Evolutionary conservation across 139 green algal species (phyloP).

Genomic region (Coelastrella sp.): DNA sequence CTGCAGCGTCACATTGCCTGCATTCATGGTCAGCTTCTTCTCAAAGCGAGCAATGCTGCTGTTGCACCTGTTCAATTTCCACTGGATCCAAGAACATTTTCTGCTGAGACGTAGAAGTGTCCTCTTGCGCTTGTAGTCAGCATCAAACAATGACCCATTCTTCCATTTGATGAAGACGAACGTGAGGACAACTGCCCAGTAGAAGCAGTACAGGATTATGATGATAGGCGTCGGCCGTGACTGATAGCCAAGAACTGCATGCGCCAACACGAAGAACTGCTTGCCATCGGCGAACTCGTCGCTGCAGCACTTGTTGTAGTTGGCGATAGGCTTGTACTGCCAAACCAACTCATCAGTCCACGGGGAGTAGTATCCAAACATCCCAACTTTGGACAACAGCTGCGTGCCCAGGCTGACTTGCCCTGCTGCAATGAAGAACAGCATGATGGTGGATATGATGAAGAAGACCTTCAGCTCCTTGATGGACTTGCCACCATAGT

Average conservation of each 20-base stretch:
- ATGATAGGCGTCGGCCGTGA: constrained; percentile 54
- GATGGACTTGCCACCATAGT: constrained; percentile 47
- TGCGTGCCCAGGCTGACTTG: constrained; percentile 55
- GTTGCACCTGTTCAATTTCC: background rate
- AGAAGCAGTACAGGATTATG: constrained; percentile 57
- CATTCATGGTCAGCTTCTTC: background rate
- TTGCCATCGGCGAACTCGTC: constrained; percentile 46
- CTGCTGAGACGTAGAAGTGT: constrained; percentile 26
- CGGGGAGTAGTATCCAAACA: constrained; percentile 30
- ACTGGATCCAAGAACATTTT: background rate
- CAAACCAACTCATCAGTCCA: constrained; percentile 56
- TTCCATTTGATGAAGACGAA: constrained; percentile 47
- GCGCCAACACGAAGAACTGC: constrained; percentile 55
- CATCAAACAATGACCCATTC: constrained; percentile 58
- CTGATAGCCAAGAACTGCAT: constrained; percentile 56
- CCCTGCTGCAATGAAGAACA: constrained; percentile 71
- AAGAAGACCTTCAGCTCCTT: constrained; percentile 70
- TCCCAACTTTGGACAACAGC: constrained; percentile 36
- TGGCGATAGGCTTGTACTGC: constrained; percentile 53
- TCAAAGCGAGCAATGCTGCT: background rate
- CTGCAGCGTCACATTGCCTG: background rate
- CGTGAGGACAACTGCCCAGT: constrained; percentile 57
- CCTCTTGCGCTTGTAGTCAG: constrained; percentile 65
- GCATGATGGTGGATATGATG: constrained; percentile 54
- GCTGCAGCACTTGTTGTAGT: constrained; percentile 54